Conservation (phyloP, 2,329 filamentous ascomycete genomes). For the Arthrinium puccinioides region DNA sequence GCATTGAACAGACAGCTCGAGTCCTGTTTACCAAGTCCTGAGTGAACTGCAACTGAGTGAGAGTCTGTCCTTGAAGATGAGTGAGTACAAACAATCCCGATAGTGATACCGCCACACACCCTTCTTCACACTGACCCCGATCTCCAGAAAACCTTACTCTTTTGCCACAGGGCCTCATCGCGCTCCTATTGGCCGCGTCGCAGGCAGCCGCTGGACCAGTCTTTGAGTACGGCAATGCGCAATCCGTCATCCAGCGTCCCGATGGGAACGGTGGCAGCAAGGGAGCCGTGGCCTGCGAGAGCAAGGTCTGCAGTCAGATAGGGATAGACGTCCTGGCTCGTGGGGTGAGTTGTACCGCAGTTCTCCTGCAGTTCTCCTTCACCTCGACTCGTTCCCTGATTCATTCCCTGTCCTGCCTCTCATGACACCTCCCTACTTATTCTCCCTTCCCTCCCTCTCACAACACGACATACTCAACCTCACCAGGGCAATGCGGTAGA, state of each 20-base stretch:
- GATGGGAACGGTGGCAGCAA: background rate
- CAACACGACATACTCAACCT: slow-evolving; percentile 13
- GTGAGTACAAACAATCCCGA: too few species aligned
- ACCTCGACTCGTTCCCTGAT: background rate
- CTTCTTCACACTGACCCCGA: too few species aligned
- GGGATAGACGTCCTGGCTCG: slow-evolving; percentile 21
- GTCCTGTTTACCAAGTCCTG: too few species aligned
- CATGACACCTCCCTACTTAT: background rate
- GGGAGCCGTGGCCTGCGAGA: slow-evolving; percentile 24
- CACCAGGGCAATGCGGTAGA: slow-evolving; percentile 76
- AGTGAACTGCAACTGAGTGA: too few species aligned
- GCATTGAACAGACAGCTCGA: too few species aligned
- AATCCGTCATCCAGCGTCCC: background rate
- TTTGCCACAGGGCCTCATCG: background rate
- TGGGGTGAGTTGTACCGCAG: too few species aligned
- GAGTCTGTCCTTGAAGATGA: too few species aligned
- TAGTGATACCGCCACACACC: too few species aligned
- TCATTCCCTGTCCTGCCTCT: too few species aligned
- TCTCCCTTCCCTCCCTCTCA: background rate
- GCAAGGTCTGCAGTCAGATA: slow-evolving; percentile 23
- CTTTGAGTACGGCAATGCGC: background rate
- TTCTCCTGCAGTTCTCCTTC: slow-evolving; percentile 2
- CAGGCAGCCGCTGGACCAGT: background rate
- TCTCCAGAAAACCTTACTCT: too few species aligned
- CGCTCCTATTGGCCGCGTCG: background rate